phyloP scores from a whole-genome alignment of 2,329 filamentous ascomycete species.

The Purpureocillium takamizusanense region DNA sequence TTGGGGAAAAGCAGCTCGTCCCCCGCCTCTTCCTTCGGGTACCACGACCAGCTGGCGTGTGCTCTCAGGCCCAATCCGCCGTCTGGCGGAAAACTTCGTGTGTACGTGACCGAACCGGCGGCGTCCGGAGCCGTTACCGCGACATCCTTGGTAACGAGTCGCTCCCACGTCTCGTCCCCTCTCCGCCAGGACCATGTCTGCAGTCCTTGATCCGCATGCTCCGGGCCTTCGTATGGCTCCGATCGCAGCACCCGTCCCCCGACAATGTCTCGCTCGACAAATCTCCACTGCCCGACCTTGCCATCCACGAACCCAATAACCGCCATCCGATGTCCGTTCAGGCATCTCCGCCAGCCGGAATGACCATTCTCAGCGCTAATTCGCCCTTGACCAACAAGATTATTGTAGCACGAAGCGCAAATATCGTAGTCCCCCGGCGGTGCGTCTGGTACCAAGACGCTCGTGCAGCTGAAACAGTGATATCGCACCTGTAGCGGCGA shows the following conservation, averaged over 20 bases:
- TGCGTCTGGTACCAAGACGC: slow-evolving; percentile 34
- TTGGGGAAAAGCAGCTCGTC: slow-evolving; percentile 82
- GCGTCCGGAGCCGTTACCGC: slow-evolving; percentile 30
- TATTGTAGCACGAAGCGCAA: slow-evolving; percentile 68
- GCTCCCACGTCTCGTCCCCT: slow-evolving; percentile 27
- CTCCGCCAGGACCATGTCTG: slow-evolving; percentile 45
- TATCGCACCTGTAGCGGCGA: slow-evolving; percentile 60
- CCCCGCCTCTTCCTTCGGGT: slow-evolving; percentile 51
- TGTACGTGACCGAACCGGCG: slow-evolving; percentile 15
- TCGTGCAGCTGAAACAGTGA: slow-evolving; percentile 71
- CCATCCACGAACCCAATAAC: slow-evolving; percentile 67
- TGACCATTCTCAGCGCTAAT: slow-evolving; percentile 69
- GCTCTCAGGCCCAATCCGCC: slow-evolving; percentile 61
- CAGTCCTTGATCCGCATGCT: slow-evolving; percentile 23
- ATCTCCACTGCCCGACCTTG: slow-evolving; percentile 56
- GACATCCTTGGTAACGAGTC: slow-evolving; percentile 43
- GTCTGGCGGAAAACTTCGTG: slow-evolving; percentile 56
- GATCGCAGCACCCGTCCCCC: slow-evolving; percentile 65
- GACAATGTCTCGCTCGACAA: slow-evolving; percentile 63
- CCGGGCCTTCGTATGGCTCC: slow-evolving; percentile 34
- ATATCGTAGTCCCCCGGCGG: slow-evolving; percentile 75
- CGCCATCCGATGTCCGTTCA: slow-evolving; percentile 74
- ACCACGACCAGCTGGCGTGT: slow-evolving; percentile 68
- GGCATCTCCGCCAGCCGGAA: slow-evolving; percentile 75
- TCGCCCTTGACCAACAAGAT: slow-evolving; percentile 51